phyloP scores from a whole-genome alignment of 2,329 filamentous ascomycete species.

The Tolypocladium inflatum region DNA sequence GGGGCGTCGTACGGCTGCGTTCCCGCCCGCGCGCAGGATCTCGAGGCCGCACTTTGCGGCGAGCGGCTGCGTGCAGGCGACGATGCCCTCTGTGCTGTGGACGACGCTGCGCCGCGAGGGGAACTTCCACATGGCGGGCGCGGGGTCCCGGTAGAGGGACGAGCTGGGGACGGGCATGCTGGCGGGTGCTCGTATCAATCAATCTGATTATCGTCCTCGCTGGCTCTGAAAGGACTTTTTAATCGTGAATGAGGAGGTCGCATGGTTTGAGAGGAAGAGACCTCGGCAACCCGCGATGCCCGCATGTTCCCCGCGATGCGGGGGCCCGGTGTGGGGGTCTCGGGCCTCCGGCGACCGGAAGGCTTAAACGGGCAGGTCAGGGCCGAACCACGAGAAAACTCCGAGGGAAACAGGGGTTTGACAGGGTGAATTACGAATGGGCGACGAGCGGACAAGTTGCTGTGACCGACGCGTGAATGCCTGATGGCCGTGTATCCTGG shows the following conservation, averaged over 20 bases:
- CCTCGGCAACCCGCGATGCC: no score
- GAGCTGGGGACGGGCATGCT: slow-evolving; percentile 38
- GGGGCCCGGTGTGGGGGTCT: not conserved
- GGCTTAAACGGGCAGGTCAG: not conserved
- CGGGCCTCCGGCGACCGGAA: not conserved
- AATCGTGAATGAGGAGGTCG: no score
- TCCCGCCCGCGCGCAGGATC: slow-evolving; percentile 79
- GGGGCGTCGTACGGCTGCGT: slow-evolving; percentile 64
- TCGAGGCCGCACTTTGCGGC: slow-evolving; percentile 82
- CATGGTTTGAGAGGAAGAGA: no score
- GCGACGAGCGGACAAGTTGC: not conserved
- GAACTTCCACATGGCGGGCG: slow-evolving; percentile 51
- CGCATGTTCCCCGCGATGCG: not conserved
- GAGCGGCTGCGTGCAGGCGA: slow-evolving; percentile 81
- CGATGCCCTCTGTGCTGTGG: slow-evolving; percentile 86
- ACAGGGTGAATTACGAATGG: not conserved
- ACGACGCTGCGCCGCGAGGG: slow-evolving; percentile 82
- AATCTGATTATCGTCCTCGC: no score
- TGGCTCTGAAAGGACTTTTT: no score
- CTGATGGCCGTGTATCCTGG: not conserved
- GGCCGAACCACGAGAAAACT: not conserved
- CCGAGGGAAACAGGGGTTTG: not conserved
- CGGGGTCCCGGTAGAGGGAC: slow-evolving; percentile 35
- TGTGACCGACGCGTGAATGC: not conserved
- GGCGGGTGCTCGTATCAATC: no score